These are phyloP conservation scores for Phaeodactylum tricornutum DNA, from an alignment of 108 stramenopile genomes.

Conservation along the genomic window DNA sequence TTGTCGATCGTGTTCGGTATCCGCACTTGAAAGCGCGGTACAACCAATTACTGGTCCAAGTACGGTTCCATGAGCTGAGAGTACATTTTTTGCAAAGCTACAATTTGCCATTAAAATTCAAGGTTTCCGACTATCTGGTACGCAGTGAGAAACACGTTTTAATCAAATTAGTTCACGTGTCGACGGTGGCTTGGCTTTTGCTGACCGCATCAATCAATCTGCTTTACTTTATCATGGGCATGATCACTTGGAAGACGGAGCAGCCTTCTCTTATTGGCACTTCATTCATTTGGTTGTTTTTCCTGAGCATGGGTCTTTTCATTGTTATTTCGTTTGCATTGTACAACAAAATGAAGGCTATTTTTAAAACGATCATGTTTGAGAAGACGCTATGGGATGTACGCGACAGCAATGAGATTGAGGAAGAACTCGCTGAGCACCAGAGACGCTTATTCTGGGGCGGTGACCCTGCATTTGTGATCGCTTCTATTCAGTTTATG, in stretches of 20 bases:
- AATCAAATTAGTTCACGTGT: conserved; percentile 60
- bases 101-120: conserved; percentile 56
- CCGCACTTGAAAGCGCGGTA: conserved; percentile 27
- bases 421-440: conserved; percentile 2
- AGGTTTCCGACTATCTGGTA: conserved; percentile 72
- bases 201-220: conserved; percentile 48
- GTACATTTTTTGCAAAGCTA: conserved; percentile 71
- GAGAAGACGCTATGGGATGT: conserved; percentile 1
- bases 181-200: conserved; percentile 59
- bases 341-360: conserved; percentile 24
- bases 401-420: too few relatives aligned
- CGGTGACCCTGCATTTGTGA: conserved; percentile 52
- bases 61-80: conserved; percentile 80
- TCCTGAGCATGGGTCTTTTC: conserved; percentile 21
- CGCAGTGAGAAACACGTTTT: conserved; percentile 48
- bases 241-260: conserved; percentile 28
- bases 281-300: conserved; percentile 26
- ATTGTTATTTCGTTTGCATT: conserved; percentile 27
- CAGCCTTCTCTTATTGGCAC: conserved; percentile 14
- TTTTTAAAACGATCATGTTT: conserved; percentile 32
- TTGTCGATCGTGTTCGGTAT: conserved; percentile 7
- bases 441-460: conserved; percentile 73
- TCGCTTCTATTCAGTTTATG: conserved; percentile 65
- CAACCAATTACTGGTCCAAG: conserved; percentile 51
- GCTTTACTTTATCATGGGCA: conserved; percentile 53